These are phyloP conservation scores for Sphagnum magellanicum DNA, from an alignment of 228 moss, liverwort and hornwort genomes.

Conservation along the genomic window DNA sequence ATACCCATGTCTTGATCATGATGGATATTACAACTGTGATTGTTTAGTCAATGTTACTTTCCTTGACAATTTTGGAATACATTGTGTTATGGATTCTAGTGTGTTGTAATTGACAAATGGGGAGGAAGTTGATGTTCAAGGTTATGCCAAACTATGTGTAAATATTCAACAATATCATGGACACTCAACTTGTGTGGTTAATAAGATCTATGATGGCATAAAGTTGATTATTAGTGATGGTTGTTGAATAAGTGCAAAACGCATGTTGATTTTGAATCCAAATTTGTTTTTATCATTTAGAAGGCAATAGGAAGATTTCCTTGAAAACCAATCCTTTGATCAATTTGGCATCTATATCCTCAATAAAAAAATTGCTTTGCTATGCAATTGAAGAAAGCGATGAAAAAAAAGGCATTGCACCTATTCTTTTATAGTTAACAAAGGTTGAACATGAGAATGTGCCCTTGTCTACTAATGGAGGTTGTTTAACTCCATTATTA, in stretches of 20 bases:
- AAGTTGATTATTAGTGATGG: background rate
- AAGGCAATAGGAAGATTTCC: background rate
- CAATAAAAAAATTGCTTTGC: background rate
- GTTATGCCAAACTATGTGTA: background rate
- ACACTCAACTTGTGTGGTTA: no score
- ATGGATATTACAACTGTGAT: no score
- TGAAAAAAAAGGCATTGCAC: background rate
- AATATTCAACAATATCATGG: background rate
- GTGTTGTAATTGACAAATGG: background rate
- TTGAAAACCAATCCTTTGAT: background rate
- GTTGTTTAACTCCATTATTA: background rate
- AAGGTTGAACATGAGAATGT: background rate
- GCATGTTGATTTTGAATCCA: background rate
- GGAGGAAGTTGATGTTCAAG: background rate
- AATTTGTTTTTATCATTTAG: background rate
- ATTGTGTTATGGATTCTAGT: background rate
- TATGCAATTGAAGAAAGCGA: background rate
- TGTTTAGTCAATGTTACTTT: no score
- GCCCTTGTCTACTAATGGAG: background rate
- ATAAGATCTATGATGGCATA: no score
- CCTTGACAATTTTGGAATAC: background rate
- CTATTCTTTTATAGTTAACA: background rate
- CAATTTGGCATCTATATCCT: background rate
- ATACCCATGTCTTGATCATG: no score
- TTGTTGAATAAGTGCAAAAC: background rate